Evolutionary conservation across 352 stramenopile genomes (phyloP), one percentile per base, ranked within the genome.

Genomic region (Pythium sp.): DNA sequence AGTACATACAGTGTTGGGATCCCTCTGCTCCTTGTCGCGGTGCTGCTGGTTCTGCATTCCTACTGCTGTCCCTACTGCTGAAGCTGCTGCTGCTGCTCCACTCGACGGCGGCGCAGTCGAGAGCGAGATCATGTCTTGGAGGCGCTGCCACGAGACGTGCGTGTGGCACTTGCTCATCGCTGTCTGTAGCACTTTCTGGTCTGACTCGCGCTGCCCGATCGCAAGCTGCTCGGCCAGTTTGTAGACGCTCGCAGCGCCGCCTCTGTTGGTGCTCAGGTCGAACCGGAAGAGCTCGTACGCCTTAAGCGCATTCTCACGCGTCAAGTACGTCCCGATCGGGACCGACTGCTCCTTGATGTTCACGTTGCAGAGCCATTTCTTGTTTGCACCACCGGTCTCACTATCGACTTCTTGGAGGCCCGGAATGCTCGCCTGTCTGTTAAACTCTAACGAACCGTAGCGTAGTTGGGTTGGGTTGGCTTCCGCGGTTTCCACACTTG

Each of bases 331-430:
- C 9, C 75, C 78, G 18, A 87, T 73, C n/a, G 77, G 79, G 59
- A 85, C 71, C 53, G 72, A 62, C 22, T 80, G 69, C 18, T 79
- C 72, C 11, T 70, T 63, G 58, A 91, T 34, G 41, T 79, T 78
- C 53, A 93, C 28, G 68, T 87, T 90, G 41, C 73, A 86, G 5
- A 76, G 71, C 85, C 83, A 93, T 11, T 47, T 71, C 18, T 60
- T 60, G 1, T 74, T 49, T 2, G 56, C 11, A 0, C 15, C 26
- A 5, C 28, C 12, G 9, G 51, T 38, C 6, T 56, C 22, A 34
- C 24, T 24, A 11, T 64, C 6, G 15, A 74, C 62, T 18, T 76
- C 43, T 60, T 90, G 82, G 22, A 93, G 62, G 1, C 77, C 75
- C n/a, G 71, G 76, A 28, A 91, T 77, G 22, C 55, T 70, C 14